Evolutionary conservation across 1,139 yeast genomes (phyloP), one percentile per base, ranked within the genome.

Genomic region (Kluyveromyces marxianus): DNA sequence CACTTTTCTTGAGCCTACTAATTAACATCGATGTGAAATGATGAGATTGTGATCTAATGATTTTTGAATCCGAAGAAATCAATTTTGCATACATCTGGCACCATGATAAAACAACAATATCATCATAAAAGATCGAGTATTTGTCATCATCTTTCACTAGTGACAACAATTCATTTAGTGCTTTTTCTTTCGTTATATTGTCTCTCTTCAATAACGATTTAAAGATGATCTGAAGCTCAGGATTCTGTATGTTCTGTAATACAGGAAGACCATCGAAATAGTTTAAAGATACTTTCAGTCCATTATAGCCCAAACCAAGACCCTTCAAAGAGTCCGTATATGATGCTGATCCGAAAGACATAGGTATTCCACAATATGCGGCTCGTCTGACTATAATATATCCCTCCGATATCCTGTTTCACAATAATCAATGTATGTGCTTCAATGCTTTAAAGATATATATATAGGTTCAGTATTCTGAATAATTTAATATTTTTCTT

Each of bases 151-250:
- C 60, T 2, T 53, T 55, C 3, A 75, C 54, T 24, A 67, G 55
- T 1, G 56, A 54, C 2, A 57, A 50, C 32, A 90, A 66, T 35
- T 86, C 95, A 7, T 56, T 64, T 33, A 88, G 67, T 0, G 95
- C 89, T 58, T 83, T 85, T 56, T 88, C 96, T 59, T 82, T 85
- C 0, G 98, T 92, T 25, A 79, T 81, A 10, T 84, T 75, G 57
- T 89, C 96, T 58, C 85, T 79, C 63, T 89, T 90, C 59, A 82
- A 60, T 39, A 90, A 65, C 14, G 84, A 78, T 60, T 86, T 89
- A 69, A 89, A 84, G 8, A 81, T 69, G 24, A 90, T 71, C 35
- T 75, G 75, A 46, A 85, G 59, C 27, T 75, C 74, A n/a, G 90
- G 72, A 45, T 80, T 74, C 2, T 66, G 52, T n/a, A 90, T 45